Evolutionary conservation across 192 early-diverging fungal genomes (phyloP).

Genomic region (Coemansia sp.): DNA sequence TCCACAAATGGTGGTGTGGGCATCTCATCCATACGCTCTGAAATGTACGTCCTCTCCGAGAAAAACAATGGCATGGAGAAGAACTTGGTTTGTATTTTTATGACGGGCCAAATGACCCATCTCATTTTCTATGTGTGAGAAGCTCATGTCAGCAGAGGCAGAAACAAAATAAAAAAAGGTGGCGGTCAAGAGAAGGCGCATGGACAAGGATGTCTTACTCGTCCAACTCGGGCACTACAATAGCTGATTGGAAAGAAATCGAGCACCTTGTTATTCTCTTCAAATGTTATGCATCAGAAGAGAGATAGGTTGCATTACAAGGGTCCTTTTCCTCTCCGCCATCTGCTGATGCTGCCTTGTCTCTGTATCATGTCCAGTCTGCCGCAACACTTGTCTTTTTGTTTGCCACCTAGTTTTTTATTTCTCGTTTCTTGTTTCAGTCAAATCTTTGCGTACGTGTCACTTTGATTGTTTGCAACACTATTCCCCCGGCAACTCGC

Average conservation of each 20-base stretch:
- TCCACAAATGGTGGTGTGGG: neutral
- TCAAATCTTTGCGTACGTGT: too few species aligned
- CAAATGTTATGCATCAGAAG: neutral
- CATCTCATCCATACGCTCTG: too few species aligned
- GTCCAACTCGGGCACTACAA: too few species aligned
- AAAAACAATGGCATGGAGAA: too few species aligned
- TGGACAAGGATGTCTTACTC: neutral
- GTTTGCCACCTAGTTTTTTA: neutral
- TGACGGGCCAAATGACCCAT: too few species aligned
- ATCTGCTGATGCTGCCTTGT: neutral
- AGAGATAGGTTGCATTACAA: slow-evolving; percentile 6
- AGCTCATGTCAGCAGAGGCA: neutral
- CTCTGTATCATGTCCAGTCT: too few species aligned
- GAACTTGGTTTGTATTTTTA: neutral
- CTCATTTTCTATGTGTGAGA: neutral
- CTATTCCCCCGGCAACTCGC: neutral
- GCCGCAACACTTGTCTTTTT: neutral
- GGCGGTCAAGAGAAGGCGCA: neutral
- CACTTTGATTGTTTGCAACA: neutral
- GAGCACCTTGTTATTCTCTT: neutral
- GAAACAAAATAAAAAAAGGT: neutral
- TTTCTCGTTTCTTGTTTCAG: neutral
- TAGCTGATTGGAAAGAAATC: neutral
- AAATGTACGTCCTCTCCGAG: too few species aligned
- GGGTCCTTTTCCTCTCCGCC: neutral